These are phyloP conservation scores for Pseudogymnoascus sp. DNA, from an alignment of 2,329 filamentous ascomycete genomes.

Conservation along the genomic window DNA sequence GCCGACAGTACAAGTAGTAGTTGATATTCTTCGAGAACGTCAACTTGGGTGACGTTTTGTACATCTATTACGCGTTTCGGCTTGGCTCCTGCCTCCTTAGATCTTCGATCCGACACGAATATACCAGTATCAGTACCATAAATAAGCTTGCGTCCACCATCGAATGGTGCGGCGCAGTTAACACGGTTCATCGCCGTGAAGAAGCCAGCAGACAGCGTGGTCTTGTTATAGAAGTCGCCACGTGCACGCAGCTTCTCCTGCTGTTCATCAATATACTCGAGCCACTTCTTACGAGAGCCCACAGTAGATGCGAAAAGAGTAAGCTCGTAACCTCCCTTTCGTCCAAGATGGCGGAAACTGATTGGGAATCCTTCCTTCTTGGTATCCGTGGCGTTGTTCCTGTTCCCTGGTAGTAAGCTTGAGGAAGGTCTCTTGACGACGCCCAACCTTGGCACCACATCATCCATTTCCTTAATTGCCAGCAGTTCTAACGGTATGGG, in stretches of 20 bases:
- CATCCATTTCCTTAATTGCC: constrained; percentile 94
- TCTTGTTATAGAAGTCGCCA: constrained; percentile 82
- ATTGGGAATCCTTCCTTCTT: constrained; percentile 81
- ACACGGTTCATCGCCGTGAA: constrained; percentile 67
- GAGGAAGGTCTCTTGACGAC: constrained; percentile 81
- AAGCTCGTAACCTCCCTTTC: constrained; percentile 84
- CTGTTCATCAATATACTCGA: constrained; percentile 87
- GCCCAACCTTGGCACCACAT: constrained; percentile 75
- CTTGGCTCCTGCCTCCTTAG: constrained; percentile 64
- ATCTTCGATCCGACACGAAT: constrained; percentile 83
- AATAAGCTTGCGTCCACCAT: constrained; percentile 89
- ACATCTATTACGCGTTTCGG: constrained; percentile 81
- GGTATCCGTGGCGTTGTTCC: constrained; percentile 40
- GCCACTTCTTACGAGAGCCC: constrained; percentile 87
- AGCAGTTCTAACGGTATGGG: constrained; percentile 91
- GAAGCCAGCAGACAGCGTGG: constrained; percentile 50
- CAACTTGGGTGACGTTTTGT: constrained; percentile 84
- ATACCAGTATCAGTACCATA: constrained; percentile 93
- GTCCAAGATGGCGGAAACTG: constrained; percentile 85
- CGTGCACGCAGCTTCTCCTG: constrained; percentile 81
- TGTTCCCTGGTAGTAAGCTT: constrained; percentile 62
- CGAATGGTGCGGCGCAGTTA: constrained; percentile 88
- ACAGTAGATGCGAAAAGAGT: constrained; percentile 82
- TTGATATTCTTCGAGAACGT: constrained; percentile 91
- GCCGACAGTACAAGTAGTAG: constrained; percentile 86